A percentile compares a stretch with the other conserved stretches of the same genome.
phyloP scores from a whole-genome alignment of 306 rosid genomes.

The Hippophae gyantsensis region DNA sequence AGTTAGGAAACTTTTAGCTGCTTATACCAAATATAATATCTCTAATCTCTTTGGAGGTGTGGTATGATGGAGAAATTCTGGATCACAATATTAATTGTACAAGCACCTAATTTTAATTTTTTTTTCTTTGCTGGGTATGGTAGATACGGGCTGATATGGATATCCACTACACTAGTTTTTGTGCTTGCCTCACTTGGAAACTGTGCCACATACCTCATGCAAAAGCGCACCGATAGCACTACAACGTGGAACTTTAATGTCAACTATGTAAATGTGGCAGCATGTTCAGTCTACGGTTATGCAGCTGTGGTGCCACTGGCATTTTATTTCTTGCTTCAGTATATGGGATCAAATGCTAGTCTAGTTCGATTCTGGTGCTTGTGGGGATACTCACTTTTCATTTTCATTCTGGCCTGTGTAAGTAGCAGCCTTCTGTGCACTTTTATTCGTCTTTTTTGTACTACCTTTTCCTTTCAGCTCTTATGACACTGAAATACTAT shows the following conservation, averaged over 20 bases:
- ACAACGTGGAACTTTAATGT: conserved; percentile 79
- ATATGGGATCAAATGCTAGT: conserved; percentile 68
- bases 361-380: conserved; percentile 84
- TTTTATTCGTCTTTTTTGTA: background rate
- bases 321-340: conserved; percentile 73
- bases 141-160: conserved; percentile 79
- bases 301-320: conserved; percentile 74
- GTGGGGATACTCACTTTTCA: conserved; percentile 98
- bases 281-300: conserved; percentile 74
- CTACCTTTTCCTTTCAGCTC: background rate
- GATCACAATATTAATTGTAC: conserved; percentile 9
- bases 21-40: no score
- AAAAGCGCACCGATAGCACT: conserved; percentile 36
- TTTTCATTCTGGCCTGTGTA: conserved; percentile 73
- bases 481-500: background rate
- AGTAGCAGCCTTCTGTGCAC: conserved; percentile 29
- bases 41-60: no score
- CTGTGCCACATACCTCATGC: conserved; percentile 84
- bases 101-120: conserved; percentile 14
- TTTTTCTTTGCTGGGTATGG: conserved; percentile 13
- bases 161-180: conserved; percentile 84
- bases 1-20: no score
- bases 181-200: conserved; percentile 87
- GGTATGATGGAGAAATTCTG: no score
- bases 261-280: conserved; percentile 69